Evolutionary conservation across 352 stramenopile species (phyloP).

Genomic region (Discostella stelligera): DNA sequence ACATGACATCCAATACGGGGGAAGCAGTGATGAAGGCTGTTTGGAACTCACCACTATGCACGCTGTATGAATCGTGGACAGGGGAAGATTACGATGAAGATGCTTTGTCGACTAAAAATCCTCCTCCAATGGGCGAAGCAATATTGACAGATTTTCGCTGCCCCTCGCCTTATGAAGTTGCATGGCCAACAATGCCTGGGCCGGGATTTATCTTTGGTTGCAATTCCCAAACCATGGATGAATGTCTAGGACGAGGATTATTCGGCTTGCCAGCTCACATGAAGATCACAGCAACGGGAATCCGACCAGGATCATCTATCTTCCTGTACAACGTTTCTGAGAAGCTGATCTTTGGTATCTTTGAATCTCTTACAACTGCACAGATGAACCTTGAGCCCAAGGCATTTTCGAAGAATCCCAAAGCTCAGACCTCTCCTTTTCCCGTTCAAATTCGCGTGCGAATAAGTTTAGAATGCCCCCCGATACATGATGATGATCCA

Average conservation of each 20-base stretch:
- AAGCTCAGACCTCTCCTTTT: conserved; percentile 72
- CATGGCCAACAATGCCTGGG: conserved; percentile 70
- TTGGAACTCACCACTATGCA: conserved; percentile 80
- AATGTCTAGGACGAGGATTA: conserved; percentile 77
- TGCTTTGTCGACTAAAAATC: conserved; percentile 18
- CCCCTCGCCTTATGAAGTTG: conserved; percentile 57
- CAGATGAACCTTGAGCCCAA: conserved; percentile 78
- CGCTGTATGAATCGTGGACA: conserved; percentile 71
- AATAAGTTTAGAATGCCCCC: conserved; percentile 76
- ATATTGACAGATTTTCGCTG: conserved; percentile 74
- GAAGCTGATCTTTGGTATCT: conserved; percentile 80
- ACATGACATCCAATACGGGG: conserved; percentile 71
- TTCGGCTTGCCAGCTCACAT: conserved; percentile 80
- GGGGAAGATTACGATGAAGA: conserved; percentile 46
- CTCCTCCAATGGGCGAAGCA: conserved; percentile 59
- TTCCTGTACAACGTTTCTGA: conserved; percentile 82
- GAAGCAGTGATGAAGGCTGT: conserved; percentile 80
- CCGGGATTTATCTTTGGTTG: conserved; percentile 84
- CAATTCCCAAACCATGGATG: conserved; percentile 79
- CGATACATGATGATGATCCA: conserved; percentile 74
- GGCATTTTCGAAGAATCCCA: conserved; percentile 80
- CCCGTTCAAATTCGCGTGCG: conserved; percentile 75
- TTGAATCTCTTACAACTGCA: conserved; percentile 76
- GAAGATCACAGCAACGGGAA: conserved; percentile 68
- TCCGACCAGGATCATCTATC: conserved; percentile 71